Base-by-base conservation (phyloP, 805 yeast genomes). In the Ascoidea asiatica region DNA sequence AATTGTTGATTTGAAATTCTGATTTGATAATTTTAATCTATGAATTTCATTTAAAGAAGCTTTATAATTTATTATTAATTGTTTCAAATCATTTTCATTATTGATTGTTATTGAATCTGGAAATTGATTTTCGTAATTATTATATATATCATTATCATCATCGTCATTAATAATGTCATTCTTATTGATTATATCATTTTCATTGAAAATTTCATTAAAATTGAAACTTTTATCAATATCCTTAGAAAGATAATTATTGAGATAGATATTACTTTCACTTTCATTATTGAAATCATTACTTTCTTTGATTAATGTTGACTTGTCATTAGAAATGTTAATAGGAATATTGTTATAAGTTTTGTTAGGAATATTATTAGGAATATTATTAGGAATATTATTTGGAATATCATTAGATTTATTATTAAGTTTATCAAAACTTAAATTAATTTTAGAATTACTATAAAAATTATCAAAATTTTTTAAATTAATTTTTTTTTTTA, bases 1-100 rank as follows among this genome's bases (percentile, higher is more conserved):
- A 33, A 83, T 63, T 4, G 89, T 88, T 55, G 74, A 73, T 53
- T 77, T 79, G 55, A 77, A 79, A 4, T 88, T 89, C 46, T 75
- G 70, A 59, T 83, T 82, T 41, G 87, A 85, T 41, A 60, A 18
- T 29, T 39, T 44, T 13, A 49, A 44, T 7, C 44, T n/a, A n/a
- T n/a, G n/a, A n/a, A n/a, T n/a, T n/a, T n/a, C n/a, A n/a, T n/a
- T n/a, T n/a, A n/a, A n/a, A n/a, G n/a, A n/a, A n/a, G n/a, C n/a
- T n/a, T n/a, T n/a, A n/a, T n/a, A n/a, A n/a, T n/a, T n/a, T n/a
- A n/a, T n/a, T n/a, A n/a, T n/a, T n/a, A n/a, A n/a, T n/a, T n/a
- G 38, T 17, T 46, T 38, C 18, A 48, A 39, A 19, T 48, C 48
- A 38, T 43, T 41, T 20, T 44, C 35, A 18, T 43, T 21, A 37